phyloP scores from a whole-genome alignment of 768 basidiomycete species.

The Rhizopogon vesiculosus region DNA sequence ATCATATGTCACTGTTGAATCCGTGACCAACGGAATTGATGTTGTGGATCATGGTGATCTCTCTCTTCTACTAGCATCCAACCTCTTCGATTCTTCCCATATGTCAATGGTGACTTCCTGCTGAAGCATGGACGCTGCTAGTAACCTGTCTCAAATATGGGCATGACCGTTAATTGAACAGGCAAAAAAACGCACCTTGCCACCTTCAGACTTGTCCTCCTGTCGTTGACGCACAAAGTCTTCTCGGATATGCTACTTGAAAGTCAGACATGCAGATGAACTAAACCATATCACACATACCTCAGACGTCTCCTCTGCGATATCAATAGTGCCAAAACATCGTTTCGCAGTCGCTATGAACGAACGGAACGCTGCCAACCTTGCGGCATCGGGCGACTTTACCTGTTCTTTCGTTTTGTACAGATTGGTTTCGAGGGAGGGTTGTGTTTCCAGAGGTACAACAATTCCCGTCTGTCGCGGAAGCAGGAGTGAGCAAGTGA shows the following conservation, averaged over 20 bases:
- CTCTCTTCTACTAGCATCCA: constrained; percentile 45
- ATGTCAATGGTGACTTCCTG: constrained; percentile 47
- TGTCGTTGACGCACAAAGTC: constrained; percentile 57
- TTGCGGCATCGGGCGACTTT: constrained; percentile 39
- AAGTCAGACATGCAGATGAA: neutral
- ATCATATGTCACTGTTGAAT: neutral
- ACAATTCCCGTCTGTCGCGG: constrained; percentile 51
- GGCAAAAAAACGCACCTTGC: constrained; percentile 48
- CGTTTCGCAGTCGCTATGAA: constrained; percentile 57
- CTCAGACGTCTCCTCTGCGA: constrained; percentile 55
- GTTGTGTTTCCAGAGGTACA: constrained; percentile 41
- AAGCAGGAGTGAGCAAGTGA: neutral
- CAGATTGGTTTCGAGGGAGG: constrained; percentile 24
- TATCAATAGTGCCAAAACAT: constrained; percentile 41
- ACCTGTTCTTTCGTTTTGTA: constrained; percentile 48
- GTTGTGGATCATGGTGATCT: neutral
- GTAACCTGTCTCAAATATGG: constrained; percentile 38
- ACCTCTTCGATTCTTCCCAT: constrained; percentile 62
- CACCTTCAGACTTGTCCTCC: constrained; percentile 38
- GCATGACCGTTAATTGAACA: constrained; percentile 1
- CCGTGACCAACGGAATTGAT: neutral
- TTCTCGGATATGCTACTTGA: constrained; percentile 62
- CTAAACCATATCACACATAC: constrained; percentile 28
- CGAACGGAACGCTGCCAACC: constrained; percentile 50
- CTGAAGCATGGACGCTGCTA: constrained; percentile 59